Base-by-base conservation (phyloP, 2,329 filamentous ascomycete genomes). In the Chaetoscypha palmicola region DNA sequence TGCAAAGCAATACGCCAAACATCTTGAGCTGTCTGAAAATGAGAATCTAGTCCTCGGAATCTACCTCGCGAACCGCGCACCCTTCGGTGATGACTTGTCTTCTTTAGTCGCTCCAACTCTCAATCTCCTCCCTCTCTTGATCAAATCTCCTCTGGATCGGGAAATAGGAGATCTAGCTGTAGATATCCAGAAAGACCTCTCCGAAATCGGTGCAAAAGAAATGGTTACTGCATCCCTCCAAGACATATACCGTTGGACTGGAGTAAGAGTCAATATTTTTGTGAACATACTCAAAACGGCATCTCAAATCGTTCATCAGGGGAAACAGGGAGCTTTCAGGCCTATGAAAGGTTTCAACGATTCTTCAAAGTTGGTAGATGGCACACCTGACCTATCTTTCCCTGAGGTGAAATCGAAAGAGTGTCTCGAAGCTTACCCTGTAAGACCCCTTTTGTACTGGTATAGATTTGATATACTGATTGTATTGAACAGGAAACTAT, bases 61-160 rank as follows among this genome's bases (percentile, higher is more conserved):
- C 17, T 96, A 95, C 62, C 74, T 94, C 7, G 86, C 88, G 32
- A 94, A 94, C 60, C 76, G 88, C 40, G 72, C 74, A 0, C 68
- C 74, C 9, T 66, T 68, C 17, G 63, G 72, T 7, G 66, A 72
- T 2, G 66, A 71, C 2, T 60, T 79, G 1, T 66, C 75, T 2
- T 51, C 54, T 0, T 66, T 76, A 2, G 54, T 73, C 0, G 81
- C 78, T 23, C 89, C 90, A 0, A 92, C 86, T 0, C 70, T 96
- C 16, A 90, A 85, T 52, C 70, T 96, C 3, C 72, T 94, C 1
- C 88, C 89, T 0, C 64, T 96, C 0, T 71, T 72, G 9, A 73
- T 92, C 1, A 58, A 52, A 4, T 21, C 62, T 4, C 50, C 66
- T 32, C 16, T 54, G 3, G 35, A 43, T 1, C 51, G 61, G 2